These are phyloP conservation scores for Phytophthora capsici DNA, from an alignment of 352 stramenopile genomes.

Conservation along the genomic window DNA sequence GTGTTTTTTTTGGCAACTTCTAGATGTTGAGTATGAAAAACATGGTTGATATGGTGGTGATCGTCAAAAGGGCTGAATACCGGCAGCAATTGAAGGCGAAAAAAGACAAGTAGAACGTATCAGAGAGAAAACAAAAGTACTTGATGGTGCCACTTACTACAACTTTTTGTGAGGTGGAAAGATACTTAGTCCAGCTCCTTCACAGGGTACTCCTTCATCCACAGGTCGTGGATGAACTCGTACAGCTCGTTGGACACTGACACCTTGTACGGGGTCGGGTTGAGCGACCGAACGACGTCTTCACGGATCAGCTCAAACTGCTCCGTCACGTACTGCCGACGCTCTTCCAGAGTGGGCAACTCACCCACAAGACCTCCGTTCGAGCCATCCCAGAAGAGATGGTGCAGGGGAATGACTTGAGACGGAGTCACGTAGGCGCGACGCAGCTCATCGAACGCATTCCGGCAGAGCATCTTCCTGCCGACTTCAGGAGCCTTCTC, in stretches of 20 bases:
- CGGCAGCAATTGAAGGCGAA: constrained; percentile 54
- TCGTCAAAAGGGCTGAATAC: constrained; percentile 78
- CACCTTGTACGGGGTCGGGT: constrained; percentile 96
- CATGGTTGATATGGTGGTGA: constrained; percentile 82
- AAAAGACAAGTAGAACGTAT: constrained; percentile 52
- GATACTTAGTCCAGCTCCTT: constrained; percentile 74
- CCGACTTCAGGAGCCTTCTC: constrained; percentile 84
- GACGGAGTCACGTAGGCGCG: constrained; percentile 94
- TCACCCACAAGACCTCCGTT: constrained; percentile 73
- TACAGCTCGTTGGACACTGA: constrained; percentile 89
- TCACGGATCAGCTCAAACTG: constrained; percentile 94
- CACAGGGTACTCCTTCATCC: constrained; percentile 92
- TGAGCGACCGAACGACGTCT: constrained; percentile 95
- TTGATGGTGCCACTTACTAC: constrained; percentile 35
- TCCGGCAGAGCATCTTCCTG: constrained; percentile 92
- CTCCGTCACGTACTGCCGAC: constrained; percentile 86
- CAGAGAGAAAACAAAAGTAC: constrained; percentile 30
- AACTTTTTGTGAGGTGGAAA: constrained; percentile 3
- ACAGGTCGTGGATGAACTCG: constrained; percentile 97
- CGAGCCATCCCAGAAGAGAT: constrained; percentile 91
- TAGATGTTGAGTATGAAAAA: constrained; percentile 81
- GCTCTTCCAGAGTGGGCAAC: constrained; percentile 80
- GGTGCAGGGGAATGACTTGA: constrained; percentile 89
- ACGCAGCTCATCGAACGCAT: constrained; percentile 97
- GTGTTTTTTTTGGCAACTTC: neutral